A percentile compares a stretch with the other conserved stretches of the same genome.
These are phyloP conservation scores for Mrakia blollopis DNA, from an alignment of 768 basidiomycete species.

Conservation along the genomic window DNA sequence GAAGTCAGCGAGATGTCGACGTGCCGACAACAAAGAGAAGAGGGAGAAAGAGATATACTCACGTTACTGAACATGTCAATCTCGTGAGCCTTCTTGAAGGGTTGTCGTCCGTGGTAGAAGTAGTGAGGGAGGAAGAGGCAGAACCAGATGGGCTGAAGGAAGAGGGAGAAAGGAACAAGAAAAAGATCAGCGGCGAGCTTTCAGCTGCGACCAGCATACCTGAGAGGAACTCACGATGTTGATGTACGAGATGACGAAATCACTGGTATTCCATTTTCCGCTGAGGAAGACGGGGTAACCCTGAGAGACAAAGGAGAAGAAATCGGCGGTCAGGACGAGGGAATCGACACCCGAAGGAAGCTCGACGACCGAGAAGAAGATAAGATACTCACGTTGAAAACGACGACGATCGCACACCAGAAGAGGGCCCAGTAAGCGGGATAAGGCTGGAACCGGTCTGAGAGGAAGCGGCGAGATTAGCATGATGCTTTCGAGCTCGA, in stretches of 20 bases:
- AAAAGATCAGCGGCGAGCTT: background rate
- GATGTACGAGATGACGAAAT: conserved; percentile 38
- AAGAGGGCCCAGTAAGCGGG: conserved; percentile 37
- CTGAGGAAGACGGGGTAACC: conserved; percentile 38
- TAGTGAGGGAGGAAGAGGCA: conserved; percentile 33
- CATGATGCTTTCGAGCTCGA: too few species aligned
- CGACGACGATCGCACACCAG: conserved; percentile 35
- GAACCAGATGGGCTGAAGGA: background rate
- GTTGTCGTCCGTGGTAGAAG: conserved; percentile 30
- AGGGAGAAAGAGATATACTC: background rate
- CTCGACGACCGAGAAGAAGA: background rate
- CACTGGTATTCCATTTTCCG: conserved; percentile 34
- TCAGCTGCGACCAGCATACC: background rate
- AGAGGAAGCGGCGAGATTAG: too few species aligned
- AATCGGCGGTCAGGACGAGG: background rate
- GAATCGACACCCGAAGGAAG: too few species aligned
- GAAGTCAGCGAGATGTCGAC: background rate
- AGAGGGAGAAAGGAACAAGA: background rate
- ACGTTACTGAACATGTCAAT: conserved; percentile 36
- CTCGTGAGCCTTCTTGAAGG: conserved; percentile 20
- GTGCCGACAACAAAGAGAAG: background rate
- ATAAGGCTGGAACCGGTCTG: conserved; percentile 29
- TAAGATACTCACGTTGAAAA: conserved; percentile 35
- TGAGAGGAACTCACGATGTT: conserved; percentile 28
- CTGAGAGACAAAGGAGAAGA: background rate